phyloP scores from a whole-genome alignment of 1,284 basidiomycete species.

The Naganishia albida region DNA sequence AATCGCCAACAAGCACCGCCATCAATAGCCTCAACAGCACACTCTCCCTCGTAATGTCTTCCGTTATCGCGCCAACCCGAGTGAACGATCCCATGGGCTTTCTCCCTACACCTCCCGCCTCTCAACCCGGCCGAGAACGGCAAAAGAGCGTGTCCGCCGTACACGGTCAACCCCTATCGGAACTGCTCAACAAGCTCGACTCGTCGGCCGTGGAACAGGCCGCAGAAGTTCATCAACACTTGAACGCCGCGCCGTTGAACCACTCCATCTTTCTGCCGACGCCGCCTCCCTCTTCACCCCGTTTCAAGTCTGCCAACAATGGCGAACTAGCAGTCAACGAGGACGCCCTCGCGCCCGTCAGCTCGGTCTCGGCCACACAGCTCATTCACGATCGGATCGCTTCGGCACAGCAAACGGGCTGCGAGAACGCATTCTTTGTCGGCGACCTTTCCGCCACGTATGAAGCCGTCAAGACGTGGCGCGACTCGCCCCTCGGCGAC shows the following conservation, averaged over 20 bases:
- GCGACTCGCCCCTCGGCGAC: slow-evolving; percentile 65
- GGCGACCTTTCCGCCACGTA: slow-evolving; percentile 90
- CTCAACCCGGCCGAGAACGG: slow-evolving; percentile 16
- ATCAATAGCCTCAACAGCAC: slow-evolving; percentile 10
- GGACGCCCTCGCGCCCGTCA: slow-evolving; percentile 32
- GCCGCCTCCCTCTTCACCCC: slow-evolving; percentile 32
- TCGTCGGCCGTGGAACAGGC: slow-evolving; percentile 9
- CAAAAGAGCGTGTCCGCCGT: not conserved
- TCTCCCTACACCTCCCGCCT: slow-evolving; percentile 9
- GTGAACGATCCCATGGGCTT: slow-evolving; percentile 17
- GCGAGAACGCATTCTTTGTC: slow-evolving; percentile 92
- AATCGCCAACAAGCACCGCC: not conserved
- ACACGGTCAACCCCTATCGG: slow-evolving; percentile 30
- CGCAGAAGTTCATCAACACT: not conserved
- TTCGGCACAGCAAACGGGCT: slow-evolving; percentile 57
- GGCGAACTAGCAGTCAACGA: slow-evolving; percentile 17
- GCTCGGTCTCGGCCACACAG: slow-evolving; percentile 49
- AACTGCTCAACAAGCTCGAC: slow-evolving; percentile 32
- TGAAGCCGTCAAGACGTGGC: slow-evolving; percentile 83
- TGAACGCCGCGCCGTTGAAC: slow-evolving; percentile 13
- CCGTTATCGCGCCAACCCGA: slow-evolving; percentile 8
- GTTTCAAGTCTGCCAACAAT: slow-evolving; percentile 8
- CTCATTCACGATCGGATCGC: slow-evolving; percentile 73
- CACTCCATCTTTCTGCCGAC: slow-evolving; percentile 30
- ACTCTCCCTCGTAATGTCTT: slow-evolving; percentile 12